Percentiles rank a stretch among this genome's conserved stretches.
These are phyloP conservation scores for Oryza longistaminata DNA, from an alignment of 176 grass and related monocot genomes.

Conservation along the genomic window DNA sequence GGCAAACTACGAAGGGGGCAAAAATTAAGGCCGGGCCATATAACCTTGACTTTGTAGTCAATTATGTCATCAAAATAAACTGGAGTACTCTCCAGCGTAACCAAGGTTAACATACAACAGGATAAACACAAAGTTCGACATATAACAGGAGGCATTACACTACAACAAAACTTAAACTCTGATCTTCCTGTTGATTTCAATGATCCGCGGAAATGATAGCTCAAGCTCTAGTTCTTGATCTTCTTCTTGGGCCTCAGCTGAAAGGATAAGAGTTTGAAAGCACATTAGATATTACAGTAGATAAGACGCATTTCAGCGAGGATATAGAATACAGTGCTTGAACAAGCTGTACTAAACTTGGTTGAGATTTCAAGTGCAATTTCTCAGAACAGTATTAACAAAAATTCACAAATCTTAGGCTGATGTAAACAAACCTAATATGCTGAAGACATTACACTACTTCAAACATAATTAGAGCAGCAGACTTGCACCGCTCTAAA, in stretches of 20 bases:
- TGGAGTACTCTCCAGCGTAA: background rate
- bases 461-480: background rate
- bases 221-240: conserved; percentile 63
- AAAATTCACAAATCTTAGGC: background rate
- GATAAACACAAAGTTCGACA: background rate
- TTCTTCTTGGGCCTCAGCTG: conserved; percentile 99
- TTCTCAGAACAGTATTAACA: background rate
- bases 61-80: background rate
- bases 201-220: background rate
- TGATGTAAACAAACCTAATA: background rate
- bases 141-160: background rate
- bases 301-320: background rate
- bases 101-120: background rate
- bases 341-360: background rate
- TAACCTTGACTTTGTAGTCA: background rate
- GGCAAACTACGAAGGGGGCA: background rate
- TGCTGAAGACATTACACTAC: background rate
- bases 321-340: background rate
- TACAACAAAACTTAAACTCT: background rate
- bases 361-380: background rate
- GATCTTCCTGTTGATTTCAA: background rate
- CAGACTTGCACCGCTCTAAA: background rate
- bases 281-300: background rate
- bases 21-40: background rate
- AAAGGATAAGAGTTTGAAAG: background rate